These are phyloP conservation scores for Aspergillus carbonarius DNA, from an alignment of 2,329 filamentous ascomycete species.

Conservation along the genomic window DNA sequence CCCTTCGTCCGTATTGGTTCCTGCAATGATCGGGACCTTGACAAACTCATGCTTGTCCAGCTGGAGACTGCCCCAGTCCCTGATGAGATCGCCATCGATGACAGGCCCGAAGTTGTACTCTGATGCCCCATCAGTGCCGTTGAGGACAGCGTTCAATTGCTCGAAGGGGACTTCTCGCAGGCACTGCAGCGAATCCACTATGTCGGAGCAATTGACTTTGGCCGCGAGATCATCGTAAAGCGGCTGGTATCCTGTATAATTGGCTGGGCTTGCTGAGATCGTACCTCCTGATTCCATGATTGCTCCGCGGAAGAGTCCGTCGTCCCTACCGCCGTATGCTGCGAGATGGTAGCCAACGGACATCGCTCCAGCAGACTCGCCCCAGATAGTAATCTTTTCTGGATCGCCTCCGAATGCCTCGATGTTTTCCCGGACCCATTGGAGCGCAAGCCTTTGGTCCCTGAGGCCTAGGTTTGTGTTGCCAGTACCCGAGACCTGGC, in stretches of 20 bases:
- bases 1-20: slow-evolving; percentile 67
- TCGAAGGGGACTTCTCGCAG: slow-evolving; percentile 62
- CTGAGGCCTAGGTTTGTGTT: slow-evolving; percentile 58
- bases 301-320: slow-evolving; percentile 54
- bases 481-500: slow-evolving; percentile 42
- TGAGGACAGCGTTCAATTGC: slow-evolving; percentile 56
- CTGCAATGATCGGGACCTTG: slow-evolving; percentile 62
- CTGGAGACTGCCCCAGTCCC: slow-evolving; percentile 53
- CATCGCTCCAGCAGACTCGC: slow-evolving; percentile 56
- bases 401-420: slow-evolving; percentile 36
- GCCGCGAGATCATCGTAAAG: slow-evolving; percentile 63
- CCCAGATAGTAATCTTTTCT: slow-evolving; percentile 50
- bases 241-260: slow-evolving; percentile 39
- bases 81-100: slow-evolving; percentile 59
- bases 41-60: slow-evolving; percentile 60
- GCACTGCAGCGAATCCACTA: slow-evolving; percentile 62
- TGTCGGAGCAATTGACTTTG: slow-evolving; percentile 58
- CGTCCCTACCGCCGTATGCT: slow-evolving; percentile 55
- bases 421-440: slow-evolving; percentile 41
- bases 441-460: slow-evolving; percentile 39
- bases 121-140: slow-evolving; percentile 38
- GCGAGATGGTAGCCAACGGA: slow-evolving; percentile 53
- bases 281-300: slow-evolving; percentile 56
- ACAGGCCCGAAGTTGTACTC: slow-evolving; percentile 42
- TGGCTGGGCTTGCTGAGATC: slow-evolving; percentile 44